phyloP scores from a whole-genome alignment of 306 rosid species.

The Fragaria ananassa region DNA sequence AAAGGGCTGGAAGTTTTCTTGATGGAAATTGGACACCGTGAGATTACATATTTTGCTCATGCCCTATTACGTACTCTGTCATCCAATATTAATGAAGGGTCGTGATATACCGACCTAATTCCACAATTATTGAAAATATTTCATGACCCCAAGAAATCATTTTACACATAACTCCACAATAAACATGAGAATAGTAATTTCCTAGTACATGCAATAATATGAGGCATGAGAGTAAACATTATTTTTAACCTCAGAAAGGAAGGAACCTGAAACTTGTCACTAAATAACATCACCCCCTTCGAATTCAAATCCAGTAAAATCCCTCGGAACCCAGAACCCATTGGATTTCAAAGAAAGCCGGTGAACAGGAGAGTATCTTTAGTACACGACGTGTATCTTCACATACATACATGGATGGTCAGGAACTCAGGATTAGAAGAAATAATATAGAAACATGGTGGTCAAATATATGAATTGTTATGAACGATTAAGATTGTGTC shows the following conservation, averaged over 20 bases:
- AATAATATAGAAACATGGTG: no score
- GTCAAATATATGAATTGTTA: no score
- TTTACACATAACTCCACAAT: neutral
- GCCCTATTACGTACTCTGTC: neutral
- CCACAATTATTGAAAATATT: neutral
- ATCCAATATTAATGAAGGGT: no score
- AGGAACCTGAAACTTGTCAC: neutral
- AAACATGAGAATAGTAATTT: neutral
- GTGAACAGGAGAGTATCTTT: no score
- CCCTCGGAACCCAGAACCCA: neutral
- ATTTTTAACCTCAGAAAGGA: conserved; percentile 3
- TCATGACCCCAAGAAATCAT: neutral
- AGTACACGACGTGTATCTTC: no score
- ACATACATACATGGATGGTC: no score
- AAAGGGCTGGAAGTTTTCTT: no score
- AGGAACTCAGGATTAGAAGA: no score
- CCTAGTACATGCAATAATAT: neutral
- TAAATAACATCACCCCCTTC: neutral
- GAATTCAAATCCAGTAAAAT: neutral
- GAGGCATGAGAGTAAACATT: neutral
- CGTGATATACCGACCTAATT: neutral
- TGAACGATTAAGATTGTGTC: no score
- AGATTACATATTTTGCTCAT: no score
- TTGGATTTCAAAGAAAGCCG: neutral
- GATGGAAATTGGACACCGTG: neutral